These are phyloP conservation scores for Sclerotinia sclerotiorum DNA, from an alignment of 2,329 filamentous ascomycete species.

Conservation along the genomic window DNA sequence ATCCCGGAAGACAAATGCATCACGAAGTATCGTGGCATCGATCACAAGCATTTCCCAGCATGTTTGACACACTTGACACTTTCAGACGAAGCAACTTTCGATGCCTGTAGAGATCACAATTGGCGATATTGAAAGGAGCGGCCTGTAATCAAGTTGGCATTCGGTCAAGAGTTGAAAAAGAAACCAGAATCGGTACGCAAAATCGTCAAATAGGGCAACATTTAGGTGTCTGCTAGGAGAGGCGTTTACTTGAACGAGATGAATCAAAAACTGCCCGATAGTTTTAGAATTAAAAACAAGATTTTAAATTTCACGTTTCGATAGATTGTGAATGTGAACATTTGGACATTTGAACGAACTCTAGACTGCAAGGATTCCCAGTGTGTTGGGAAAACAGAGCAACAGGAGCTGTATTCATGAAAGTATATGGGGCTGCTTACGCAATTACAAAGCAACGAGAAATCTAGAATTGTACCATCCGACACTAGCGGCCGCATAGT, in stretches of 20 bases:
- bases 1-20: neutral
- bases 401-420: too few relatives aligned
- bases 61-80: neutral
- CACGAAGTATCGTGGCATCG: neutral
- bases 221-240: neutral
- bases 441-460: too few relatives aligned
- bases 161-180: neutral
- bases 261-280: neutral
- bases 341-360: too few relatives aligned
- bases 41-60: neutral
- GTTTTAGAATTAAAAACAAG: too few relatives aligned
- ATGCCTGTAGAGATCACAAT: neutral
- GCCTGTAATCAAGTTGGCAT: neutral
- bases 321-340: neutral
- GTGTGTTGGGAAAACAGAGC: too few relatives aligned
- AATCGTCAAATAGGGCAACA: neutral
- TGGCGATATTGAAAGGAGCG: neutral
- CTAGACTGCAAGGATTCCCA: neutral
- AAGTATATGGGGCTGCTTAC: too few relatives aligned
- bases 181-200: neutral
- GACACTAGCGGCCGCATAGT: slow-evolving; percentile 11
- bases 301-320: neutral
- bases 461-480: neutral
- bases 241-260: neutral
- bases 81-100: neutral